A percentile compares a stretch with the other conserved stretches of the same genome.
Conservation (phyloP, 768 basidiomycete species). For the Termitomyces sp. region DNA sequence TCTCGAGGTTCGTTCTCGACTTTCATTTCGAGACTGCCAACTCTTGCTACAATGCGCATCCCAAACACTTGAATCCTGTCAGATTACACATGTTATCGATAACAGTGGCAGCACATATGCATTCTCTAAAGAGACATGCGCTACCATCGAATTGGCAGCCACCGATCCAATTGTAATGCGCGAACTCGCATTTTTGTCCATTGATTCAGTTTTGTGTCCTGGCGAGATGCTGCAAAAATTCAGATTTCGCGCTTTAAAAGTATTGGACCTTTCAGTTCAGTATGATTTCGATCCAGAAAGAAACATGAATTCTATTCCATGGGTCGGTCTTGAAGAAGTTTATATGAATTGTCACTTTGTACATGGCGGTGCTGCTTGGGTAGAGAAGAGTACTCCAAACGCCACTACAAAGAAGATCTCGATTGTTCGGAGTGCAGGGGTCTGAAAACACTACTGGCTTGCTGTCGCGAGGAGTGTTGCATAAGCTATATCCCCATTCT, state of each 20-base stretch:
- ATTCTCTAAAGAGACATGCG: not conserved
- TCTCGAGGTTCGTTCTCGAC: not conserved
- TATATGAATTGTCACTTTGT: not conserved
- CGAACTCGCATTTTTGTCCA: not conserved
- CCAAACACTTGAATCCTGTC: not conserved
- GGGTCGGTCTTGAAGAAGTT: not conserved
- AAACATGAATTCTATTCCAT: not conserved
- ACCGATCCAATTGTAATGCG: not conserved
- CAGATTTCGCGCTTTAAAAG: not conserved
- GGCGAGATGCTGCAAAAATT: not conserved
- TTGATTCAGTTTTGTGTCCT: not conserved
- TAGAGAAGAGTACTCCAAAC: not conserved
- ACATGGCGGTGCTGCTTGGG: not conserved
- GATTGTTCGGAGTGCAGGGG: not conserved
- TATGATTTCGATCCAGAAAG: not conserved
- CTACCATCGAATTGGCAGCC: not conserved
- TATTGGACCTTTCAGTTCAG: not conserved
- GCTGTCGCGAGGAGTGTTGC: too few relatives aligned
- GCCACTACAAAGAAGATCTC: not conserved
- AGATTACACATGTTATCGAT: not conserved
- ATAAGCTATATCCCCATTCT: too few relatives aligned
- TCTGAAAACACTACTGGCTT: not conserved
- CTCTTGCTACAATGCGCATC: not conserved
- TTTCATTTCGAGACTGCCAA: not conserved
- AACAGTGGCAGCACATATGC: not conserved